Evolutionary conservation across 2,329 filamentous ascomycete species (phyloP), one percentile per base, ranked within the genome.

Genomic region (Tolypocladium tundrense): DNA sequence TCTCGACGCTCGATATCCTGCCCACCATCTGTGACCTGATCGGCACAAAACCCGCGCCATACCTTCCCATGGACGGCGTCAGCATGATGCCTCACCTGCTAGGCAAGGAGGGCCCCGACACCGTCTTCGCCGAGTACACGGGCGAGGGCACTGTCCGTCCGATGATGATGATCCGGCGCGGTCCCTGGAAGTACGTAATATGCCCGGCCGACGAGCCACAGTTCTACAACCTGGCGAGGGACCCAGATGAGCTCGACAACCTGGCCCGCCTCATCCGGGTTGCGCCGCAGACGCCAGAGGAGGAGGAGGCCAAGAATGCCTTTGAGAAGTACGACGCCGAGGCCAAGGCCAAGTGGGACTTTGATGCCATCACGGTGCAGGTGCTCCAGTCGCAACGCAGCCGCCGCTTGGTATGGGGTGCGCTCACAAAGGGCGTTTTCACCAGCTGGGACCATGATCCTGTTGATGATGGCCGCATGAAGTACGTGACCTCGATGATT

Each of bases 71-170:
- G 76, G 92, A 97, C 66, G 92, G 92, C 41, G 78, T 85, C 39
- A 94, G 89, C 45, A 79, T 97, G 64, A 74, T 92, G 60, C 90
- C 90, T n/a, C 88, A 93, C 67, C 79, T 95, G 40, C 77, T 86
- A 65, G 84, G 69, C 58, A 74, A 74, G 27, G 73, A 82, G n/a
- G 85, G 84, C 45, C 86, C 88, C 60, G 91, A 97, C 70, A 94
- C 89, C 13, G 91, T 94, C n/a, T 88, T 93, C 66, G 91, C 91
- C 60, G 92, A 97, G 75, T 97, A 97, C 76, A 96, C 93, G 68
- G 92, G 91, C 54, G 92, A 97, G 74, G 92, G 92, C 53, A 96
- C 92, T 1, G 80, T 96, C 58, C 86, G 88, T 5, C 92, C 92
- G 1, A 83, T 95, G 58, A 90, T 96, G 80, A 97, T 97, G 92